Conservation (phyloP, 2,329 filamentous ascomycete species). For the Diaporthe destruens region DNA sequence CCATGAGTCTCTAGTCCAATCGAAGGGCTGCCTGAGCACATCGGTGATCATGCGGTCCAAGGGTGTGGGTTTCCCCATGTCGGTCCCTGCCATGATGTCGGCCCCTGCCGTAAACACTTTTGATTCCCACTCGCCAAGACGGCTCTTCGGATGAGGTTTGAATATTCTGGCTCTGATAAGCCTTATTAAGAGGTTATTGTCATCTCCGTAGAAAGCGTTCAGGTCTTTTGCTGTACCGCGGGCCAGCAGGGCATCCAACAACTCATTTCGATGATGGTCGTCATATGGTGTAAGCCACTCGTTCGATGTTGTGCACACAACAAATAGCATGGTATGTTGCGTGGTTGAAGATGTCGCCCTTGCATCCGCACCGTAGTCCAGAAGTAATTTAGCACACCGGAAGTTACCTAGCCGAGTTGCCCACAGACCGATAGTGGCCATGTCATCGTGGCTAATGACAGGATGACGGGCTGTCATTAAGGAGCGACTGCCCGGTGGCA, state of each 20-base stretch:
- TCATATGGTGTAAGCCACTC: too few relatives aligned
- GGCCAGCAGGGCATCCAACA: not conserved
- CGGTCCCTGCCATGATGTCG: not conserved
- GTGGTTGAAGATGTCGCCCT: not conserved
- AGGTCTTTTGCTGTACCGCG: not conserved
- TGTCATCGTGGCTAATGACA: not conserved
- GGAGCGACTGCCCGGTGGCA: not conserved
- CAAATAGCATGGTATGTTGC: not conserved
- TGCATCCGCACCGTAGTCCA: not conserved
- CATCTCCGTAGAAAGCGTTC: not conserved
- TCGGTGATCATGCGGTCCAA: not conserved
- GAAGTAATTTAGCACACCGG: not conserved
- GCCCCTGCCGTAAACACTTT: not conserved
- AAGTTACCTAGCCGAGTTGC: not conserved
- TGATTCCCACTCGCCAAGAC: too few relatives aligned
- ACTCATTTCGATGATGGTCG: accelerated
- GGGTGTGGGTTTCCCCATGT: not conserved
- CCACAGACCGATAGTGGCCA: not conserved
- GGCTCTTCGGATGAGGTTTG: too few relatives aligned
- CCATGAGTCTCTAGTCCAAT: too few relatives aligned
- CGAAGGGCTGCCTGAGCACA: accelerated
- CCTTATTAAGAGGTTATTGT: not conserved
- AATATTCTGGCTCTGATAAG: not conserved
- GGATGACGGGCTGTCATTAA: not conserved
- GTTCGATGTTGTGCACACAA: not conserved